Evolutionary conservation across 2,329 filamentous ascomycete species (phyloP), one percentile per base, ranked within the genome.

Genomic region (Beauveria sp.): DNA sequence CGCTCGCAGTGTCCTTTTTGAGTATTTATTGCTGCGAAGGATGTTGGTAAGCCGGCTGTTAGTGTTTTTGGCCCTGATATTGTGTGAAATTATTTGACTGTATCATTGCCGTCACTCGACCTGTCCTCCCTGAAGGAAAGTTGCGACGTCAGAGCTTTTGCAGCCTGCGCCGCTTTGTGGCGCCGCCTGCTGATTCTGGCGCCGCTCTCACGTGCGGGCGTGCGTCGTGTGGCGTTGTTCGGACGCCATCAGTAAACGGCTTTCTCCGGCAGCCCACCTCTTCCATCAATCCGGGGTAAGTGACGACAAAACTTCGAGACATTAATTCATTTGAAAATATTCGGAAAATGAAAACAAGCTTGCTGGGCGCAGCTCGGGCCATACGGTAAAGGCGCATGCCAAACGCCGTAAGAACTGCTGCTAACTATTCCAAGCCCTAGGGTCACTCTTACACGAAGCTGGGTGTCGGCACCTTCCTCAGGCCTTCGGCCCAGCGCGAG

Each of bases 121-220:
- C 18, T 20, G 48, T 51, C 37, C 40, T 34, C 50, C 41, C 57
- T 43, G 16, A 9, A 20, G 28, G 26, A 54, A 26, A 53, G 57
- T 59, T 59, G 48, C 56, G 57, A 59, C 57, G 41, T 47, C 48
- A 59, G 48, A 40, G 50, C 48, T 59, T 58, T 59, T 59, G 57
- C 56, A 51, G 47, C 26, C 57, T 59, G 57, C 57, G 57, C 57
- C 57, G 48, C 48, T 22, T 22, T 59, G 57, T 59, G 57, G 57
- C 57, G 56, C 56, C 43, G 47, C 9, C 56, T 16, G 46, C 56
- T 58, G 55, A 59, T 52, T 59, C 10, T 40, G 48, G 41, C 41
- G 40, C 12, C 12, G 46, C 20, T 59, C 50, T 59, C 57, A 59
- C 57, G 57, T 59, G 57, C 57, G 41, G 34, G 12, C 26, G 5